These are phyloP conservation scores for Kodamaea fukazawae DNA, from an alignment of 805 yeast species.

Conservation along the genomic window DNA sequence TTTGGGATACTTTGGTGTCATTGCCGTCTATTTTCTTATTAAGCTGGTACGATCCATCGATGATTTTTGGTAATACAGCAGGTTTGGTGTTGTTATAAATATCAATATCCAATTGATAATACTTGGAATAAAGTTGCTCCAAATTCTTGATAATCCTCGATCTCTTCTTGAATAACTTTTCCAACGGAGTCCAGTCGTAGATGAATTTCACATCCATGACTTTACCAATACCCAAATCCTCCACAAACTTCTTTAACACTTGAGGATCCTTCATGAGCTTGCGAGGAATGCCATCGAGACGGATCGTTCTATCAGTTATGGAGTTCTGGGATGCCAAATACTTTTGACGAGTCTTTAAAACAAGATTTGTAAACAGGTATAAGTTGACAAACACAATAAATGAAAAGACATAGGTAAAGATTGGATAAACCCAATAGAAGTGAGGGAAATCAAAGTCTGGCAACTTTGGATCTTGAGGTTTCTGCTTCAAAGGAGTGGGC, in stretches of 20 bases:
- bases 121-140: conserved; percentile 42
- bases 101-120: conserved; percentile 43
- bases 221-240: conserved; percentile 53
- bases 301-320: conserved; percentile 57
- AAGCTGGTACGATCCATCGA: conserved; percentile 4
- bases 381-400: conserved; percentile 44
- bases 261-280: conserved; percentile 38
- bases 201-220: conserved; percentile 51
- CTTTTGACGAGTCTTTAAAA: conserved; percentile 52
- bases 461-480: conserved; percentile 6
- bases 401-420: conserved; percentile 56
- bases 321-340: conserved; percentile 60
- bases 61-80: conserved; percentile 28
- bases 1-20: background rate
- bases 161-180: conserved; percentile 35
- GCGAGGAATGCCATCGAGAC: conserved; percentile 53
- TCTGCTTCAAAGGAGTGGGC: background rate
- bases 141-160: conserved; percentile 27
- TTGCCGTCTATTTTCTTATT: conserved; percentile 17
- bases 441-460: conserved; percentile 35
- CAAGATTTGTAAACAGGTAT: conserved; percentile 45
- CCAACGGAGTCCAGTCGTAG: conserved; percentile 45
- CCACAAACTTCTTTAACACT: conserved; percentile 48
- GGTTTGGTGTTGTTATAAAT: conserved; percentile 32
- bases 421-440: conserved; percentile 52